Conservation (phyloP, 148 eudicot genomes). For the Vaccinium darrowii region DNA sequence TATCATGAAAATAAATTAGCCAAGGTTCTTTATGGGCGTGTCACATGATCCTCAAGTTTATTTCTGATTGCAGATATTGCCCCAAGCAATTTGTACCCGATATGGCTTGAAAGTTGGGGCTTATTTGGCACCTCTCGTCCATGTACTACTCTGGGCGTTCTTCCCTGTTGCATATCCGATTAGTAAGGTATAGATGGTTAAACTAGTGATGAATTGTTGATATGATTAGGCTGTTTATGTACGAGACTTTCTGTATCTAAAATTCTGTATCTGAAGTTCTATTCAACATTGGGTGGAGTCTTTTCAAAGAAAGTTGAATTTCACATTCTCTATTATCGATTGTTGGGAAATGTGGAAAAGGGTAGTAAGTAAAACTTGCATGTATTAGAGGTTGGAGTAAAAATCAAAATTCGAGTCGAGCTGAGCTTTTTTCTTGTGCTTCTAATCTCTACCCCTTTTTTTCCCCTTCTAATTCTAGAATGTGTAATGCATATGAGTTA, state of each 20-base stretch:
- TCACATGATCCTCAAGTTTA: not conserved
- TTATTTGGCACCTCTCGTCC: slow-evolving; percentile 80
- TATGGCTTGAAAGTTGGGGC: slow-evolving; percentile 95
- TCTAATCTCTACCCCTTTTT: not conserved
- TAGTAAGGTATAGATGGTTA: slow-evolving; percentile 63
- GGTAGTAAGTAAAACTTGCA: not conserved
- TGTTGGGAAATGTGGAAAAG: not conserved
- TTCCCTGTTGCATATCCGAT: slow-evolving; percentile 92
- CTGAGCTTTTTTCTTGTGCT: slow-evolving; percentile 6
- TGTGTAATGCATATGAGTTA: not conserved
- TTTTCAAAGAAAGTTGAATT: not conserved
- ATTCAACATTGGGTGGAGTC: not conserved
- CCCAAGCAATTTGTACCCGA: slow-evolving; percentile 92
- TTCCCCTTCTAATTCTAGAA: not conserved
- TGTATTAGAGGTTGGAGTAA: not conserved
- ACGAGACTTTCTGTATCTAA: not conserved
- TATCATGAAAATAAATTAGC: slow-evolving; percentile 10
- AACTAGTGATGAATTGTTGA: not conserved
- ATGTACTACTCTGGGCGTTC: slow-evolving; percentile 69
- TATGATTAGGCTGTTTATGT: not conserved
- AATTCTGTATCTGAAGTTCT: not conserved
- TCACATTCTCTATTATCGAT: not conserved
- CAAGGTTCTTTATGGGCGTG: not conserved
- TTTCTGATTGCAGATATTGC: slow-evolving; percentile 64
- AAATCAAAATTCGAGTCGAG: not conserved